Evolutionary conservation across 495 filamentous ascomycete genomes (phyloP).

Genomic region (Sabuloglossum arenarium): DNA sequence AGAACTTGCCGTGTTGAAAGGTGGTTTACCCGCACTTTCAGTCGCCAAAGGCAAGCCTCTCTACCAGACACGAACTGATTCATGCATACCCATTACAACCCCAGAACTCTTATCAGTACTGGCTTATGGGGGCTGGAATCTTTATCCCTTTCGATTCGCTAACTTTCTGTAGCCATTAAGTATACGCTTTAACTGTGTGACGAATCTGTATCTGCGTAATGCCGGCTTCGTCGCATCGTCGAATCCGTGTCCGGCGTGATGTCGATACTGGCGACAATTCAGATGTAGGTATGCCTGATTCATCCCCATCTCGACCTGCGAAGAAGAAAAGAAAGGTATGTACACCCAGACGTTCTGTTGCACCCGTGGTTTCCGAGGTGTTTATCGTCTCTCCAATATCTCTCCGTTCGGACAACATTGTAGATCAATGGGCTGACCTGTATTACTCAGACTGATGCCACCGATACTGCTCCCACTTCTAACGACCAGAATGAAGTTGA

Average conservation of each 20-base stretch:
- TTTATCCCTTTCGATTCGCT: not conserved
- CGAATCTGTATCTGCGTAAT: not conserved
- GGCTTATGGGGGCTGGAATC: not conserved
- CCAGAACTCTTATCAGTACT: not conserved
- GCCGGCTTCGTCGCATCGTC: constrained; percentile 3
- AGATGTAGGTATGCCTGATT: constrained; percentile 2
- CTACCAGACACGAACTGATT: not conserved
- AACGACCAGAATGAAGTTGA: not conserved
- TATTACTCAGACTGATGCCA: not conserved
- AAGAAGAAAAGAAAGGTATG: constrained; percentile 5
- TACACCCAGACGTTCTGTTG: not conserved
- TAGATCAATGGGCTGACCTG: not conserved
- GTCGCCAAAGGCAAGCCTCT: not conserved
- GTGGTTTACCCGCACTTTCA: not conserved
- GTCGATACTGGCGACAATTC: constrained; percentile 2
- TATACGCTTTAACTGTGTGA: not conserved
- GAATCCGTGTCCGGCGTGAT: constrained; percentile 4
- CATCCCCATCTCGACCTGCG: constrained; percentile 3
- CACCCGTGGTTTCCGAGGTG: not conserved
- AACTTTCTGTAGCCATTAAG: not conserved
- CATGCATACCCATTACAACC: not conserved
- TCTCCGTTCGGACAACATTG: not conserved
- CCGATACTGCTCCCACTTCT: not conserved
- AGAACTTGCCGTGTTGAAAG: not conserved
- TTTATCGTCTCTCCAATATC: not conserved